These are phyloP conservation scores for Torrubiella hemipterigena DNA, from an alignment of 2,329 filamentous ascomycete species.

Conservation along the genomic window DNA sequence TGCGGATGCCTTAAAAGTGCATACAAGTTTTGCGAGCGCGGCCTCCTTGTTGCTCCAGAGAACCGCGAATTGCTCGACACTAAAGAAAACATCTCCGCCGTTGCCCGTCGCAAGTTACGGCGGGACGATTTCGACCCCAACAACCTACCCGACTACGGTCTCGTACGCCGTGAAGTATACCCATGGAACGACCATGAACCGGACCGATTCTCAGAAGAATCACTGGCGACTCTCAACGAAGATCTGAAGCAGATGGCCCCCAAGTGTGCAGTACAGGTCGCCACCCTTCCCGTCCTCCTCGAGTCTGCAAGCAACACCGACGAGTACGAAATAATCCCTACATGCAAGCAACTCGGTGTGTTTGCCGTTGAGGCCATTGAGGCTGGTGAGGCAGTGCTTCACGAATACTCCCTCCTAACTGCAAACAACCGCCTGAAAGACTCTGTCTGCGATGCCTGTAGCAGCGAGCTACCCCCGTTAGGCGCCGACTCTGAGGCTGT, in stretches of 20 bases:
- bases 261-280: conserved; percentile 68
- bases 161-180: conserved; percentile 59
- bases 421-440: conserved; percentile 84
- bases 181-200: conserved; percentile 58
- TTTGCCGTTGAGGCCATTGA: conserved; percentile 76
- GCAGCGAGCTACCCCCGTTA: conserved; percentile 55
- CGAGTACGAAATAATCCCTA: conserved; percentile 37
- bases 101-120: conserved; percentile 36
- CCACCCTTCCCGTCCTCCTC: conserved; percentile 62
- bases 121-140: conserved; percentile 33
- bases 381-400: conserved; percentile 64
- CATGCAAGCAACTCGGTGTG: conserved; percentile 70
- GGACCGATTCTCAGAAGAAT: conserved; percentile 57
- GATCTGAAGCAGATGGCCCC: conserved; percentile 59
- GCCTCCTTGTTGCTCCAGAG: conserved; percentile 39
- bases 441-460: conserved; percentile 81
- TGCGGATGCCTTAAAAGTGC: conserved; percentile 60
- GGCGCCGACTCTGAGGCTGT: conserved; percentile 34
- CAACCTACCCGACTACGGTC: conserved; percentile 55
- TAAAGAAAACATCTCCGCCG: conserved; percentile 38
- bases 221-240: conserved; percentile 59
- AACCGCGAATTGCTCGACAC: conserved; percentile 44
- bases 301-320: conserved; percentile 39
- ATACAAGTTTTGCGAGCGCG: conserved; percentile 51
- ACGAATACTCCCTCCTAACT: conserved; percentile 76